These are phyloP conservation scores for Trebouxia sp. DNA, from an alignment of 139 green algal species.

Conservation along the genomic window DNA sequence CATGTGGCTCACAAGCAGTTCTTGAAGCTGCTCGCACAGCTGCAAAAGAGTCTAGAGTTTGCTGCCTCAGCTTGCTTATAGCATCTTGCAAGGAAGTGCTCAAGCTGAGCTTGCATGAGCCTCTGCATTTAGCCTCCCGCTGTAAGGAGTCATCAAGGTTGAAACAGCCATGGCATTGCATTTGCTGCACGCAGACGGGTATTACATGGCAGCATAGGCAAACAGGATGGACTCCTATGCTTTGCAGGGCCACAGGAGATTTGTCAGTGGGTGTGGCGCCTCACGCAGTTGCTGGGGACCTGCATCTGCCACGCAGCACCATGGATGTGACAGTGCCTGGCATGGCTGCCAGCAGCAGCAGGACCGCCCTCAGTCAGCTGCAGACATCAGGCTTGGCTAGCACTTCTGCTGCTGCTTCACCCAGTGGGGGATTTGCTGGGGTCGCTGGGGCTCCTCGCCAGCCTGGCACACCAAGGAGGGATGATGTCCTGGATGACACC, in stretches of 20 bases:
- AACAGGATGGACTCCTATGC: no score
- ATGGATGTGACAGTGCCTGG: conserved; percentile 4
- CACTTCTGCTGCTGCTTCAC: background rate
- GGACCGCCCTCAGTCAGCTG: background rate
- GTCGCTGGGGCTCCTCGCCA: background rate
- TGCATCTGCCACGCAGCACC: conserved; percentile 16
- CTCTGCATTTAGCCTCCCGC: no score
- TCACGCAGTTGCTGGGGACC: background rate
- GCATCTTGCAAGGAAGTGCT: no score
- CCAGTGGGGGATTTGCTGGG: background rate
- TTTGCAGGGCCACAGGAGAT: conserved; percentile 6
- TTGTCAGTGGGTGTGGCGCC: conserved; percentile 1
- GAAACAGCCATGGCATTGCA: no score
- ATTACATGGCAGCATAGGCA: no score
- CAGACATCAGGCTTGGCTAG: background rate
- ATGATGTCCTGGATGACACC: conserved; percentile 3
- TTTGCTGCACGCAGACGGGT: no score
- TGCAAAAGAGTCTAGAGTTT: no score
- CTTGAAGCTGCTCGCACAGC: no score
- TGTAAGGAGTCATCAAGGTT: no score
- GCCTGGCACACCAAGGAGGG: background rate
- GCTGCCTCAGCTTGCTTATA: no score
- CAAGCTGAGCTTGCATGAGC: no score
- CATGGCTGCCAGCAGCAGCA: background rate
- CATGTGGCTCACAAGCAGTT: no score